phyloP scores from a whole-genome alignment of 176 grass and related monocot genomes.

The Leersia perrieri region DNA sequence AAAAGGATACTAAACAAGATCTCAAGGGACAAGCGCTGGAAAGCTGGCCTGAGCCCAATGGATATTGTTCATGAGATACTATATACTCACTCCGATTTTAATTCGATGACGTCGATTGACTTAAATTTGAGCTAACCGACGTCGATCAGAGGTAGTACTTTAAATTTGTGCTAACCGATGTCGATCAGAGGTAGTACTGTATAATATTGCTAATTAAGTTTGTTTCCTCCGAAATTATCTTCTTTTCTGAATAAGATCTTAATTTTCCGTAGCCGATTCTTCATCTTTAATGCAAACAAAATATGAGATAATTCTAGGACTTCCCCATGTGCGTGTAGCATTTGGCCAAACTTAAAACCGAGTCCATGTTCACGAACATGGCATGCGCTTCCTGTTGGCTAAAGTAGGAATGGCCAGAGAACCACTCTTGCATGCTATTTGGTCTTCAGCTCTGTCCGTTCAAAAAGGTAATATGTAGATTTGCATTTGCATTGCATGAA shows the following conservation, averaged over 20 bases:
- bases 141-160: too few species aligned
- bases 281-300: constrained; percentile 7
- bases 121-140: too few species aligned
- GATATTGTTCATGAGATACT: neutral
- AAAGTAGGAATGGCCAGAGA: neutral
- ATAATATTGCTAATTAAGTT: neutral
- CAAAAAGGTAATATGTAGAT: neutral
- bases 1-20: too few species aligned
- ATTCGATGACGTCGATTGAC: too few species aligned
- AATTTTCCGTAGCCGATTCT: constrained; percentile 3
- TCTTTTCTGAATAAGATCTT: neutral
- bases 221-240: neutral
- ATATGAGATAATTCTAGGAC: constrained; percentile 1
- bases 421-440: neutral
- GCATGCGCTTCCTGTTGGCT: neutral
- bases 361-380: neutral
- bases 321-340: constrained; percentile 1
- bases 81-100: too few species aligned
- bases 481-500: neutral
- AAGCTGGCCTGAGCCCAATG: constrained; percentile 15
- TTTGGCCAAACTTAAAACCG: constrained; percentile 22
- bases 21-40: neutral
- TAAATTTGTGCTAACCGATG: too few species aligned
- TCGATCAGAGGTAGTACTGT: too few species aligned
- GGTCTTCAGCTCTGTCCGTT: neutral